phyloP scores from a whole-genome alignment of 768 basidiomycete genomes.

The Agaricus blazei region DNA sequence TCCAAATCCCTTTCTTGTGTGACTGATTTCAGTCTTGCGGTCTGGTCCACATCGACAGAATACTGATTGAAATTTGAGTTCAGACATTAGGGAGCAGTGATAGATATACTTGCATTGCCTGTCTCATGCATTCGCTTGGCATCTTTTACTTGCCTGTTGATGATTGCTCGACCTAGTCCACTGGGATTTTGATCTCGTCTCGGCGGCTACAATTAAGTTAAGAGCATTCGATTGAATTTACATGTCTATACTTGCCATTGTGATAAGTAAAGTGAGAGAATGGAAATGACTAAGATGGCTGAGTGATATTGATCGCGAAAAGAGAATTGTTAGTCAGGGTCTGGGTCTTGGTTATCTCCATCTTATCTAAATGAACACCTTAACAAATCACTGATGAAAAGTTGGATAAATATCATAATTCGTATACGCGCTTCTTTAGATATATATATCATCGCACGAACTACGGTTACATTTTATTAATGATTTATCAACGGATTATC shows the following conservation, averaged over 20 bases:
- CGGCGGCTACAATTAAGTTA: constrained; percentile 29
- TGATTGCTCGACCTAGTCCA: constrained; percentile 92
- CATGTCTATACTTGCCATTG: not conserved
- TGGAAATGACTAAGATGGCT: not conserved
- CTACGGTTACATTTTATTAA: not conserved
- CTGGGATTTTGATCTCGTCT: constrained; percentile 61
- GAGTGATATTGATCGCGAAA: not conserved
- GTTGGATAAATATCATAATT: too few relatives aligned
- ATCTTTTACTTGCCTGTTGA: constrained; percentile 85
- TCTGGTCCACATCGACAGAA: constrained; percentile 65
- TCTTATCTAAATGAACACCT: not conserved
- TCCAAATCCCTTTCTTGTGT: constrained; percentile 96
- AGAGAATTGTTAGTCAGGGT: not conserved
- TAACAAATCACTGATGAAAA: not conserved
- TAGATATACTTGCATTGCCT: constrained; percentile 49
- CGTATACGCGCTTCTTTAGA: too few relatives aligned
- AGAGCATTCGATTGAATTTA: not conserved
- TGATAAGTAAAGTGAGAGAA: not conserved
- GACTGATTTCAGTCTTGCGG: constrained; percentile 76
- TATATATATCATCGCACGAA: too few relatives aligned
- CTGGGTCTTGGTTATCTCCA: not conserved
- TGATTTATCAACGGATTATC: not conserved
- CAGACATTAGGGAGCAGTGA: not conserved
- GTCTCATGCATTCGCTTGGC: constrained; percentile 56
- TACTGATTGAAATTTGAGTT: constrained; percentile 43